Conservation (phyloP, 306 rosid genomes). For the Cotoneaster glaucophyllus region DNA sequence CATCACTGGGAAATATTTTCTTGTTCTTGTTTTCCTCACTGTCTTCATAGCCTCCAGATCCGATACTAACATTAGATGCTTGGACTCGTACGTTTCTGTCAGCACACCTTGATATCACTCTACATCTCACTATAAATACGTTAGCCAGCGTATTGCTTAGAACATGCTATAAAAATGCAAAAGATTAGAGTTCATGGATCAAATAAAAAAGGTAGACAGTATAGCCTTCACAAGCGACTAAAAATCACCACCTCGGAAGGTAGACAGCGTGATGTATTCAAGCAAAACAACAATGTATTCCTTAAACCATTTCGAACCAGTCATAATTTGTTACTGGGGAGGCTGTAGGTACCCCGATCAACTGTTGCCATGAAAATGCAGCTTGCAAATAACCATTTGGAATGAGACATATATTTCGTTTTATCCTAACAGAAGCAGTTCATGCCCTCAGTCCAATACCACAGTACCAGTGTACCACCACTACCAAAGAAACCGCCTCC, state of each 20-base stretch:
- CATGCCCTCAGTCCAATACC: neutral
- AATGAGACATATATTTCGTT: neutral
- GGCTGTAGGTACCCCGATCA: neutral
- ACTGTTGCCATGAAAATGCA: neutral
- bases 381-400: neutral
- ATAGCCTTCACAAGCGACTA: neutral
- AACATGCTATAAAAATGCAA: slow-evolving; percentile 5
- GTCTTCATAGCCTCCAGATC: slow-evolving; percentile 64
- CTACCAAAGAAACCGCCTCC: neutral
- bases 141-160: slow-evolving; percentile 24
- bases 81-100: slow-evolving; percentile 41
- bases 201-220: neutral
- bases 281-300: neutral
- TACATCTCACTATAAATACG: slow-evolving; percentile 53
- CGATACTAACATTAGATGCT: slow-evolving; percentile 67
- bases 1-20: slow-evolving; percentile 31
- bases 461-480: neutral
- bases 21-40: slow-evolving; percentile 36
- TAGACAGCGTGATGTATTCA: neutral
- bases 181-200: neutral
- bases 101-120: slow-evolving; percentile 33
- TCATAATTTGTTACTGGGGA: neutral
- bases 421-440: neutral
- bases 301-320: neutral
- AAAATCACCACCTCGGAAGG: neutral